Conservation (phyloP, 2,329 filamentous ascomycete species). For the Penicillium vulpinum region DNA sequence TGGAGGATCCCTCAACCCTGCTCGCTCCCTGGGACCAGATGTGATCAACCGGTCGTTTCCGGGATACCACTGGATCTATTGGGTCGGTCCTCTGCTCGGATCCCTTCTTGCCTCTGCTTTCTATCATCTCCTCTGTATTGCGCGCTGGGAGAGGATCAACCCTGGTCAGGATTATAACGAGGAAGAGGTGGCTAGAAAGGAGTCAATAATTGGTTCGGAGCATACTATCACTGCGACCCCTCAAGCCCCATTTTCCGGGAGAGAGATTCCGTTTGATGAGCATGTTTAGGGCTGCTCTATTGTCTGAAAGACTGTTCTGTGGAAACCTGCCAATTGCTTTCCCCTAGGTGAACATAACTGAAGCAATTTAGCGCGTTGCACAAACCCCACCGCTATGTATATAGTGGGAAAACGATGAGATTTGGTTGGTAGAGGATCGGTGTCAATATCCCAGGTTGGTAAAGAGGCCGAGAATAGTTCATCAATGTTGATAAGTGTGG, state of each 20-base stretch:
- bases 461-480: background rate
- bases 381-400: background rate
- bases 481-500: background rate
- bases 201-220: conserved; percentile 15
- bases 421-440: background rate
- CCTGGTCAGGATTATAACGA: conserved; percentile 58
- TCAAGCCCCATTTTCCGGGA: background rate
- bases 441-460: background rate
- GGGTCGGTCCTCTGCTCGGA: conserved; percentile 50
- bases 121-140: conserved; percentile 50
- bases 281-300: background rate
- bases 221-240: conserved; percentile 13
- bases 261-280: conserved; percentile 1
- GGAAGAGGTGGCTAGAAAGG: conserved; percentile 26
- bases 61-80: conserved; percentile 54
- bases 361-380: background rate
- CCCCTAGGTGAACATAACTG: background rate
- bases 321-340: background rate
- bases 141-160: conserved; percentile 47
- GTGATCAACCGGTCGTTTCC: conserved; percentile 49
- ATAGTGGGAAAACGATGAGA: background rate
- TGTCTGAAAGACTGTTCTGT: background rate
- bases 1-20: conserved; percentile 51
- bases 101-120: conserved; percentile 51
- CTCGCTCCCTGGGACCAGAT: conserved; percentile 50